phyloP scores from a whole-genome alignment of 2,329 filamentous ascomycete genomes.

The Proliferodiscus dingleyae region DNA sequence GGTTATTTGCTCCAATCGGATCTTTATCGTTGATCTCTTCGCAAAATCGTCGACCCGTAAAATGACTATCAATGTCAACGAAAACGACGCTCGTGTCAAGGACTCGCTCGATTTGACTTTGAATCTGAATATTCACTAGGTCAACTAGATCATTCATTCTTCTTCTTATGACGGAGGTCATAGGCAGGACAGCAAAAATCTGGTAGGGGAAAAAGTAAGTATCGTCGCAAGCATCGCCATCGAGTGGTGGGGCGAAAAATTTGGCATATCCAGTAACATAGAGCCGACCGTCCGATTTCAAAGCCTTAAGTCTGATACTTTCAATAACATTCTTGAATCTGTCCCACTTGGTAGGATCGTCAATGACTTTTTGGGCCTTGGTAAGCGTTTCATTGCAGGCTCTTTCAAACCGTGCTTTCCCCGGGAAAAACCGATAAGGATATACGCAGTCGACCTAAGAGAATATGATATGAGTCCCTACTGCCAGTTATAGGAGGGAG shows the following conservation, averaged over 20 bases:
- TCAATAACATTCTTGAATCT: neutral
- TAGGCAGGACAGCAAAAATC: neutral
- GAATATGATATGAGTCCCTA: neutral
- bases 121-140: neutral
- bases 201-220: neutral
- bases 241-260: neutral
- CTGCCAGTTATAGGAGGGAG: neutral
- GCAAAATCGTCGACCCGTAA: neutral
- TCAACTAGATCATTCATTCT: neutral
- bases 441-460: neutral
- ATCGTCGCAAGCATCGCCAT: neutral
- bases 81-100: neutral
- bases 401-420: neutral
- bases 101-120: neutral
- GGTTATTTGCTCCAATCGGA: conserved; percentile 1
- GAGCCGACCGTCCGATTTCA: neutral
- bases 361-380: neutral
- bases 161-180: neutral
- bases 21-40: neutral
- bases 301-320: neutral
- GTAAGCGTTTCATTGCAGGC: neutral
- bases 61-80: neutral
- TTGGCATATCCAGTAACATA: conserved; percentile 1
- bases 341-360: neutral
- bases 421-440: neutral